phyloP scores from a whole-genome alignment of 495 filamentous ascomycete species.

The Talaromyces liani region DNA sequence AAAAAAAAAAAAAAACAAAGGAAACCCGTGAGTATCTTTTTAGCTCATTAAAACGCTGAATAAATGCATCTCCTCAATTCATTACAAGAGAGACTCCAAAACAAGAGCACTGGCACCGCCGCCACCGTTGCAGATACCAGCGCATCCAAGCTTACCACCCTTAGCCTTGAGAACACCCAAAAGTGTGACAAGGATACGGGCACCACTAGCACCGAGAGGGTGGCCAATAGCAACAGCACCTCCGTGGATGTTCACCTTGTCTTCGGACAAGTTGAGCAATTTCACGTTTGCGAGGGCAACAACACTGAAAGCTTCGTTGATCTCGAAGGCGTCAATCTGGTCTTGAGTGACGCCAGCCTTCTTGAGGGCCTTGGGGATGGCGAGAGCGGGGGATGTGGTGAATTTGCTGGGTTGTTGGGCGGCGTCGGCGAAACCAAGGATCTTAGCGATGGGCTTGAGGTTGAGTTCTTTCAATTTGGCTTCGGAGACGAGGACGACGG shows the following conservation, averaged over 20 bases:
- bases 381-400: constrained; percentile 89
- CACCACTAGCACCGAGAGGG: constrained; percentile 87
- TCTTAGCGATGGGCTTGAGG: constrained; percentile 87
- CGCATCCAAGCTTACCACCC: constrained; percentile 86
- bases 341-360: constrained; percentile 73
- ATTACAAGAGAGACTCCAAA: constrained; percentile 54
- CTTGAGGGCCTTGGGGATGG: constrained; percentile 92
- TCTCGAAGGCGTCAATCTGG: constrained; percentile 87
- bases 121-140: constrained; percentile 96
- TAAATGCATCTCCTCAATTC: not conserved
- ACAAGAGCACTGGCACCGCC: constrained; percentile 90
- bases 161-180: constrained; percentile 82
- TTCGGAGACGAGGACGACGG: constrained; percentile 85
- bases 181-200: constrained; percentile 86
- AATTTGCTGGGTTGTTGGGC: constrained; percentile 86
- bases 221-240: constrained; percentile 95
- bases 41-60: not conserved
- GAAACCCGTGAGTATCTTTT: not conserved
- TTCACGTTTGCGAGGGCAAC: constrained; percentile 95
- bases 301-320: constrained; percentile 98
- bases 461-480: constrained; percentile 79
- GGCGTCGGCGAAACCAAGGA: constrained; percentile 93
- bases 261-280: constrained; percentile 65
- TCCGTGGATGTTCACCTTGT: constrained; percentile 92
- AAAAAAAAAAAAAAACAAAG: not conserved